Conservation (phyloP, 2,329 filamentous ascomycete genomes). For the Colletotrichum phormii region DNA sequence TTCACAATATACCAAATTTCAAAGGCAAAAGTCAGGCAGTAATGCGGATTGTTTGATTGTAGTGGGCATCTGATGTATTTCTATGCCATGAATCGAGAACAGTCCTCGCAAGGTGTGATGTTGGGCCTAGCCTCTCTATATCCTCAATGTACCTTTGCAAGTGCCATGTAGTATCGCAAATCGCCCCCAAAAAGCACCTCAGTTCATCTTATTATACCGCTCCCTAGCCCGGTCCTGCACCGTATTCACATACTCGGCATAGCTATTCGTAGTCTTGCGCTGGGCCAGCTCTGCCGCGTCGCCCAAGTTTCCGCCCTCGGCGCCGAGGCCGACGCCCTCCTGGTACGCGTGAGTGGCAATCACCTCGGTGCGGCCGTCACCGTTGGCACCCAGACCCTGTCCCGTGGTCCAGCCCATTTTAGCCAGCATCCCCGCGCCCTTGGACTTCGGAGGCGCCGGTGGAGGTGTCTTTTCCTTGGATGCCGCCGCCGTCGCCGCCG, state of each 20-base stretch:
- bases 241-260: conserved; percentile 72
- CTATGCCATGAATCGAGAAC: not conserved
- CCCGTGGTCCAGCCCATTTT: conserved; percentile 81
- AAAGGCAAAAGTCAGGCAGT: not conserved
- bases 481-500: conserved; percentile 6
- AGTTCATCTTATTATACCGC: conserved; percentile 68
- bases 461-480: conserved; percentile 43
- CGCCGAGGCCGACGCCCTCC: conserved; percentile 76
- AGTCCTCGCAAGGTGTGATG: no score
- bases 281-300: conserved; percentile 74
- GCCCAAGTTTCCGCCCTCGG: conserved; percentile 75
- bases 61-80: not conserved
- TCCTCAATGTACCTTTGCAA: not conserved
- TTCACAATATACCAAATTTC: not conserved
- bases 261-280: conserved; percentile 69
- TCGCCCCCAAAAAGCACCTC: not conserved
- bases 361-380: conserved; percentile 71
- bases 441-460: conserved; percentile 60
- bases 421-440: conserved; percentile 74
- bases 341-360: conserved; percentile 74
- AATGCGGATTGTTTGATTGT: not conserved
- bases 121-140: not conserved
- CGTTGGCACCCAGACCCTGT: conserved; percentile 72
- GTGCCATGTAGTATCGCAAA: not conserved
- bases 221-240: conserved; percentile 75